phyloP scores from a whole-genome alignment of 2,329 filamentous ascomycete genomes.

The Reticulascus tulasneorum region DNA sequence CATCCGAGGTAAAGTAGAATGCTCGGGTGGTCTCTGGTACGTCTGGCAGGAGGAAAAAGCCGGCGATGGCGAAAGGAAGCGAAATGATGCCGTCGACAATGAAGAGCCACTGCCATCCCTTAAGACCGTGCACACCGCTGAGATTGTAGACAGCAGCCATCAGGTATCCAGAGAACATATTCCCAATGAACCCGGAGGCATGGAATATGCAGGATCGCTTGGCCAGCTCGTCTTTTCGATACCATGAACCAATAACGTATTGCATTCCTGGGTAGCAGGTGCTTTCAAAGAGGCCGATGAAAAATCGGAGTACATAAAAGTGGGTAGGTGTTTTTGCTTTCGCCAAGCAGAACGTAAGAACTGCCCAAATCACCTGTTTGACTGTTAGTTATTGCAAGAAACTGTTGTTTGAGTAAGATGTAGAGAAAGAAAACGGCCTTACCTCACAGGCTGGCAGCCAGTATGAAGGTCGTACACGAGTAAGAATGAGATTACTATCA shows the following conservation, averaged over 20 bases:
- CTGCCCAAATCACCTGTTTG: slow-evolving; percentile 19
- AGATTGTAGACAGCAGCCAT: slow-evolving; percentile 39
- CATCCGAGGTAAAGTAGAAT: slow-evolving; percentile 22
- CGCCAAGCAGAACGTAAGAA: slow-evolving; percentile 23
- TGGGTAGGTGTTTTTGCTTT: slow-evolving; percentile 20
- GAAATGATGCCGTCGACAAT: slow-evolving; percentile 41
- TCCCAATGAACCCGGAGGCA: slow-evolving; percentile 37
- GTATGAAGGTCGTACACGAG: slow-evolving; percentile 20
- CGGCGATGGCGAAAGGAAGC: slow-evolving; percentile 33
- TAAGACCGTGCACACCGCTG: slow-evolving; percentile 33
- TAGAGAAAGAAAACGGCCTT: too few species aligned
- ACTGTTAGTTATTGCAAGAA: too few species aligned
- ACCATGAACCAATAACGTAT: slow-evolving; percentile 44
- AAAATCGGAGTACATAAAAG: slow-evolving; percentile 25
- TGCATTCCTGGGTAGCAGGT: slow-evolving; percentile 28
- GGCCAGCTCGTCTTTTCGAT: slow-evolving; percentile 38
- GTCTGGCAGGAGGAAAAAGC: slow-evolving; percentile 33
- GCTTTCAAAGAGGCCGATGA: slow-evolving; percentile 28
- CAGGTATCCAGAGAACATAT: slow-evolving; percentile 40
- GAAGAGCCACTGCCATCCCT: slow-evolving; percentile 44
- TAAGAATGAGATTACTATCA: slow-evolving; percentile 25
- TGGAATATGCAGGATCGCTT: slow-evolving; percentile 39
- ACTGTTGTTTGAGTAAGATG: too few species aligned
- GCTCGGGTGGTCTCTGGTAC: slow-evolving; percentile 24
- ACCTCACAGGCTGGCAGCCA: slow-evolving; percentile 24